Percentiles rank a stretch among this genome's conserved stretches.
Conservation (phyloP, 2,329 filamentous ascomycete species). For the Diplodia sapinea region DNA sequence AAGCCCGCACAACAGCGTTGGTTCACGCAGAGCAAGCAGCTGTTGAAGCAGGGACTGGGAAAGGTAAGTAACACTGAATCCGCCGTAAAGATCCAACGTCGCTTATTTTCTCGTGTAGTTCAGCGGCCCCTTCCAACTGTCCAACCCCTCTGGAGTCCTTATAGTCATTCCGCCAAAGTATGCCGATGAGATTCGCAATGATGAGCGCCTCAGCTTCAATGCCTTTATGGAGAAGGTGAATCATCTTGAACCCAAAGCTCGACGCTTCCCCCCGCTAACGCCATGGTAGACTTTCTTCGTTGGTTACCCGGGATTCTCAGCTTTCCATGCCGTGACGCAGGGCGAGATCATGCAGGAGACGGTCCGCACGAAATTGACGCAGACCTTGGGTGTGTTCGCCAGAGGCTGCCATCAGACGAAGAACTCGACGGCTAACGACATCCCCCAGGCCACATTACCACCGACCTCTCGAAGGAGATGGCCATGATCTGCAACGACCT, state of each 20-base stretch:
- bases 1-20: background rate
- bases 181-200: slow-evolving; percentile 17
- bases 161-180: slow-evolving; percentile 6
- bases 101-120: background rate
- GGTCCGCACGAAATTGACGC: slow-evolving; percentile 11
- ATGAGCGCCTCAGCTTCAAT: slow-evolving; percentile 14
- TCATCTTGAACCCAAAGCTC: background rate
- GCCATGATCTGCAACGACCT: slow-evolving; percentile 1
- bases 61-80: background rate
- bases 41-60: background rate
- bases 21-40: background rate
- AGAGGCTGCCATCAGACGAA: too few species aligned
- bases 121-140: slow-evolving; percentile 15
- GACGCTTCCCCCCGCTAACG: background rate
- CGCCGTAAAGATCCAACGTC: background rate
- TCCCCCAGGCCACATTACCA: slow-evolving; percentile 1
- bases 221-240: slow-evolving; percentile 4
- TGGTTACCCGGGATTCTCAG: background rate
- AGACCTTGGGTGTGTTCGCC: background rate
- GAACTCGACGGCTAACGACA: background rate
- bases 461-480: slow-evolving; percentile 9
- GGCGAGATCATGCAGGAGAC: slow-evolving; percentile 22
- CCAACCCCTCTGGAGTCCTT: background rate
- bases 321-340: slow-evolving; percentile 16
- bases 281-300: slow-evolving; percentile 1